phyloP scores from a whole-genome alignment of 257 asterid species.

The Jacaranda copaia region DNA sequence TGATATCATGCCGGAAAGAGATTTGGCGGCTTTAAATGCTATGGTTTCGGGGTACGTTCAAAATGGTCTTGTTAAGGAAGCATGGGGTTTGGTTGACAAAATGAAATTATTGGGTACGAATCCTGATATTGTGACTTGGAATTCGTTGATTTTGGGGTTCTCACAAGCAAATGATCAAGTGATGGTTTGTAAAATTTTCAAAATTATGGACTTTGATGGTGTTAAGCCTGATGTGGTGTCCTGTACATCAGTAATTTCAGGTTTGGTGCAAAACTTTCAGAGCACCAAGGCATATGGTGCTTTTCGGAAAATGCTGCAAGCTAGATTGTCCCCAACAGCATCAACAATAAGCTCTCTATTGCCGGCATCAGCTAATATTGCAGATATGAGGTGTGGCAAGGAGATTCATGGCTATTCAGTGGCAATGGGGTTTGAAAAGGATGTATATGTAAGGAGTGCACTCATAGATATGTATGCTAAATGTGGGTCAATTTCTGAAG shows the following conservation, averaged over 20 bases:
- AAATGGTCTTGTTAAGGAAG: conserved; percentile 45
- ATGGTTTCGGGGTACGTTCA: conserved; percentile 71
- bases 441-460: conserved; percentile 64
- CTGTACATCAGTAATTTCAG: conserved; percentile 78
- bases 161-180: conserved; percentile 56
- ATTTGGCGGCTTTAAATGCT: conserved; percentile 68
- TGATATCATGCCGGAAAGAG: conserved; percentile 49
- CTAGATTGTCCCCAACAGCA: conserved; percentile 56
- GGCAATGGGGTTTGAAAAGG: conserved; percentile 54
- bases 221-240: conserved; percentile 69
- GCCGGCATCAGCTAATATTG: conserved; percentile 65
- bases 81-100: conserved; percentile 51
- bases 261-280: conserved; percentile 65
- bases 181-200: conserved; percentile 50
- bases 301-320: conserved; percentile 57
- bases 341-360: conserved; percentile 66
- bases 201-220: conserved; percentile 49
- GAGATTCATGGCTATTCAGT: conserved; percentile 70
- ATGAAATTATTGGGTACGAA: conserved; percentile 49
- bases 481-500: conserved; percentile 64
- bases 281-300: conserved; percentile 50
- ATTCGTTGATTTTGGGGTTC: conserved; percentile 73
- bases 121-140: conserved; percentile 72
- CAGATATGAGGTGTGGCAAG: conserved; percentile 64
- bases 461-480: conserved; percentile 80